Conservation (phyloP, 148 eudicot species). For the Tetragonia tetragonoides region DNA sequence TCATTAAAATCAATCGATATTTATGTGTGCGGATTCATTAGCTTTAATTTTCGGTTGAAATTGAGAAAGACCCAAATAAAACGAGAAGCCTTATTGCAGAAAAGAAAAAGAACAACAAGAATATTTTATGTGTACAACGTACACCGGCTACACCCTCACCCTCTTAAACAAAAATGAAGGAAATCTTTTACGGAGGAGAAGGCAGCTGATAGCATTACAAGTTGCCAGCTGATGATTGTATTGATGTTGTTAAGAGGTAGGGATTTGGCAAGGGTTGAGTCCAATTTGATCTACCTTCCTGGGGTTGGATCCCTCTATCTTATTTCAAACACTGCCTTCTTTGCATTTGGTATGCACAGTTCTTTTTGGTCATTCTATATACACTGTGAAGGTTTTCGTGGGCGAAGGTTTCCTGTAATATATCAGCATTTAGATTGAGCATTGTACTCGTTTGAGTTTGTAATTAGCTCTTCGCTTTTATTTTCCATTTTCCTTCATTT, state of each 20-base stretch:
- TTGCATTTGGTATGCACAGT: background rate
- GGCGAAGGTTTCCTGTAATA: conserved; percentile 1
- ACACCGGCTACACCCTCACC: too few species aligned
- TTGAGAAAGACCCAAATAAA: background rate
- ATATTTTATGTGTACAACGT: background rate
- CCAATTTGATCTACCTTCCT: background rate
- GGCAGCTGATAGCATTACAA: too few species aligned
- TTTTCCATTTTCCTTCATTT: background rate
- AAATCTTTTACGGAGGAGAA: too few species aligned
- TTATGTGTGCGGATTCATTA: background rate
- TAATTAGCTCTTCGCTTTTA: background rate
- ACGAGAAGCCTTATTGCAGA: background rate
- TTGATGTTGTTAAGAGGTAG: background rate
- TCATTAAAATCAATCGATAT: background rate
- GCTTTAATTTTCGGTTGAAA: background rate
- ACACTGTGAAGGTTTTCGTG: background rate
- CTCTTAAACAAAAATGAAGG: too few species aligned
- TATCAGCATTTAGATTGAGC: conserved; percentile 1
- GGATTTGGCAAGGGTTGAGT: background rate
- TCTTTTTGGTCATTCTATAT: background rate
- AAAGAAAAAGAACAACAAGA: background rate
- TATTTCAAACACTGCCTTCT: background rate
- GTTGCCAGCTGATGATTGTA: too few species aligned
- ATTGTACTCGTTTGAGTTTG: conserved; percentile 1
- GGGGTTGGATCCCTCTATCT: background rate